Base-by-base conservation (phyloP, 345 rosid species). In the Linum lewisii region DNA sequence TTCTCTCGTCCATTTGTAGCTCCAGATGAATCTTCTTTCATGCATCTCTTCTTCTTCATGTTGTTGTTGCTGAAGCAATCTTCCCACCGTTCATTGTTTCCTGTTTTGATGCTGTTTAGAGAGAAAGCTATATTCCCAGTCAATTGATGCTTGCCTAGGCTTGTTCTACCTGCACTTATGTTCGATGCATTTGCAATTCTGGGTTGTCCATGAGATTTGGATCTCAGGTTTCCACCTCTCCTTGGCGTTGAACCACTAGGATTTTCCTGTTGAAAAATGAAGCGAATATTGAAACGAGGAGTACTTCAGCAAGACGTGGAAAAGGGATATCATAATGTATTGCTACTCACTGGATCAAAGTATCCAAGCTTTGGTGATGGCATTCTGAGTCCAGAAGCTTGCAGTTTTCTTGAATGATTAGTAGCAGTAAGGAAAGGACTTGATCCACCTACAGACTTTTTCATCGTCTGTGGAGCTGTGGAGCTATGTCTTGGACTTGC, bases 281-380 rank as follows among this genome's bases (percentile, higher is more conserved):
- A 7, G 7, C 56, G 20, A n/a, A 10, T 3, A 42, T 11, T 52
- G 25, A 19, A 6, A 52, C 15, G 15, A 52, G 22, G n/a, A 18
- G 8, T 13, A 7, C 14, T 21, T 52, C 3, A 18, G 56, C 21
- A 52, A 20, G 15, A 21, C 3, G 8, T 19, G 9, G 14, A 52
- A 24, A 8, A 52, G 20, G 25, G 56, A 52, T 52, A 13, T 6
- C 20, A 4, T 19, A 20, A 11, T 11, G 25, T 52, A 10, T 21
- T 21, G n/a, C n/a, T n/a, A 68, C 80, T 62, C 19, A 81, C 86
- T 72, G 50, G 20, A 57, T 79, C 73, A 65, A 81, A 81, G 63
- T 57, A 79, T 49, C 86, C 86, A 16, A 77, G 59, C 72, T 77
- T 81, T 16, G 81, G 80, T 0, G 75, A 77, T 5, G 86, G 83